Evolutionary conservation across 1,284 basidiomycete species (phyloP).

Genomic region (Trichosporon ovoides): DNA sequence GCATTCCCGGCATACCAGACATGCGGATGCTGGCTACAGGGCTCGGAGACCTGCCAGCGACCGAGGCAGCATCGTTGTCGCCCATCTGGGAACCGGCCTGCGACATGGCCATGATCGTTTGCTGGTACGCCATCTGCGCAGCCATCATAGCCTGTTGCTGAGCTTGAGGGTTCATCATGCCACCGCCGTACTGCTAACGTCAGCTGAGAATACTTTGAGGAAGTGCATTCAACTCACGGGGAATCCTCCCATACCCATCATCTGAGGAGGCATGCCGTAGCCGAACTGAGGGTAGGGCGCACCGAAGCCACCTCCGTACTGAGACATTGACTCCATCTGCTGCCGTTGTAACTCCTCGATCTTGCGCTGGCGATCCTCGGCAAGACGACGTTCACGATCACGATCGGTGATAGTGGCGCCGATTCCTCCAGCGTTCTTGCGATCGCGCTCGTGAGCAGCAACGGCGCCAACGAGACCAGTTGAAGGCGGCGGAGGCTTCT

Average conservation of each 20-base stretch:
- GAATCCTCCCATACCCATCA: neutral
- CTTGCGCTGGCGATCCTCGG: constrained; percentile 85
- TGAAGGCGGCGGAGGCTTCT: constrained; percentile 91
- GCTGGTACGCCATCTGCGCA: constrained; percentile 75
- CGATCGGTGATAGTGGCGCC: constrained; percentile 91
- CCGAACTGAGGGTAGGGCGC: constrained; percentile 34
- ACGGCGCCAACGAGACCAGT: constrained; percentile 93
- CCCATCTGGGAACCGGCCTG: constrained; percentile 68
- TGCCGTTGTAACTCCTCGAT: constrained; percentile 82
- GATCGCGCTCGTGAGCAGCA: constrained; percentile 89
- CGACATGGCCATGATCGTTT: constrained; percentile 81
- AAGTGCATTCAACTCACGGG: neutral
- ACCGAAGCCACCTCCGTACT: constrained; percentile 22
- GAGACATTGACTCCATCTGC: constrained; percentile 59
- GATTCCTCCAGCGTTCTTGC: constrained; percentile 88
- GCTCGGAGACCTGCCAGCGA: constrained; percentile 16
- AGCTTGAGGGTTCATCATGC: constrained; percentile 43
- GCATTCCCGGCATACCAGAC: constrained; percentile 3
- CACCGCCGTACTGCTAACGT: constrained; percentile 14
- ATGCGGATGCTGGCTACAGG: constrained; percentile 14
- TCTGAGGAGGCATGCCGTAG: constrained; percentile 38
- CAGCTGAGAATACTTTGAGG: neutral
- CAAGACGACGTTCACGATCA: constrained; percentile 82
- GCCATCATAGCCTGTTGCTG: constrained; percentile 80
- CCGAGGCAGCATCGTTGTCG: constrained; percentile 29